Percentiles rank a stretch among this genome's conserved stretches.
Conservation (phyloP, 1,284 basidiomycete genomes). For the Prillingera fragicola region DNA sequence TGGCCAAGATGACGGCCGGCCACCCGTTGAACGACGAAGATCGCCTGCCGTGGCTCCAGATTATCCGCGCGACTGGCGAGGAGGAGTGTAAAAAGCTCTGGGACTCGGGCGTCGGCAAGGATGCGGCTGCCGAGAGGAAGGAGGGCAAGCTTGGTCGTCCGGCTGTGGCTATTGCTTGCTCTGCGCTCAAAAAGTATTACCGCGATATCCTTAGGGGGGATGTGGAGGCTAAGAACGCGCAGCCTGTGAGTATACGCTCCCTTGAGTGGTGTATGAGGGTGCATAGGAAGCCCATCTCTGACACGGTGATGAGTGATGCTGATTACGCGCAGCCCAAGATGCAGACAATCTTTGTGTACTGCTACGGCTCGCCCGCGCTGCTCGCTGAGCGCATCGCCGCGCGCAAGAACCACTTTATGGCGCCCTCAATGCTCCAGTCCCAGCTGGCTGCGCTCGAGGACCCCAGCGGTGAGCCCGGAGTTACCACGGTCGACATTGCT, state of each 20-base stretch:
- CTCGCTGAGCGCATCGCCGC: slow-evolving; percentile 65
- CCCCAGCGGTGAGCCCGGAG: slow-evolving; percentile 62
- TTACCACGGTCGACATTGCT: slow-evolving; percentile 61
- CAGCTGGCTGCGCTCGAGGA: slow-evolving; percentile 75
- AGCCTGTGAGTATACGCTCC: slow-evolving; percentile 3
- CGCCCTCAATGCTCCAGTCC: slow-evolving; percentile 75
- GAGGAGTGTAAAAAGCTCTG: slow-evolving; percentile 50
- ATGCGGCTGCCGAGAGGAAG: slow-evolving; percentile 9
- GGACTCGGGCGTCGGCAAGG: slow-evolving; percentile 27
- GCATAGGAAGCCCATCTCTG: not conserved
- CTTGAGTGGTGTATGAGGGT: not conserved
- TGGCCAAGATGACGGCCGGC: slow-evolving; percentile 81
- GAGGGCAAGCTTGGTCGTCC: slow-evolving; percentile 38
- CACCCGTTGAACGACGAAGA: slow-evolving; percentile 75
- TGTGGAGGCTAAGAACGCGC: slow-evolving; percentile 26
- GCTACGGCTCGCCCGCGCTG: slow-evolving; percentile 62
- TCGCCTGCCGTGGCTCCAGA: slow-evolving; percentile 76
- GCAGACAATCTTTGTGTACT: slow-evolving; percentile 74
- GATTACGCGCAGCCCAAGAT: slow-evolving; percentile 39
- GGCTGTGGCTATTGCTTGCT: slow-evolving; percentile 76
- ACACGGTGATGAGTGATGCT: not conserved
- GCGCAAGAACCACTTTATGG: slow-evolving; percentile 82
- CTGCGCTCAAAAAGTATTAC: slow-evolving; percentile 75
- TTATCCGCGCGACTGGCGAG: slow-evolving; percentile 60
- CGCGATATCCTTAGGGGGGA: slow-evolving; percentile 71